Percentiles rank a stretch among this genome's conserved stretches.
Evolutionary conservation across 108 stramenopile genomes (phyloP).

Genomic region (Tribonema minus): DNA sequence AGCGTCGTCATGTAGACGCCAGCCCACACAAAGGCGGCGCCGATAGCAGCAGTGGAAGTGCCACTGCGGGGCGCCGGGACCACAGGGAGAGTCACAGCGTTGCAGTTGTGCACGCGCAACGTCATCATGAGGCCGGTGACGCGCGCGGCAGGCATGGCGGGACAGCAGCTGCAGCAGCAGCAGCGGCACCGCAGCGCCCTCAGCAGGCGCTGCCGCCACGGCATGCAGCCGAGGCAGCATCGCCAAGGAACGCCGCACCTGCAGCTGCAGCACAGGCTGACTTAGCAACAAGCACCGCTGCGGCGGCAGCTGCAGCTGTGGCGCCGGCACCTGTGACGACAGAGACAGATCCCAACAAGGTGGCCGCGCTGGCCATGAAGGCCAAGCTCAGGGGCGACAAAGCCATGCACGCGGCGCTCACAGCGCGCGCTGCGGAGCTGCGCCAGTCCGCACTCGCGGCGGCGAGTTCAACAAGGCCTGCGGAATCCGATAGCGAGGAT

Average conservation of each 20-base stretch:
- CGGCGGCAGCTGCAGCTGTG: neutral
- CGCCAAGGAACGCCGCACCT: neutral
- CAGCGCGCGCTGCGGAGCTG: conserved; percentile 10
- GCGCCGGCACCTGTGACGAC: neutral
- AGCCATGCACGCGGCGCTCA: conserved; percentile 5
- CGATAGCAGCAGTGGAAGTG: neutral
- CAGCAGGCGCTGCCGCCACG: neutral
- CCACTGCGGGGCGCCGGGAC: neutral
- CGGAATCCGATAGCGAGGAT: neutral
- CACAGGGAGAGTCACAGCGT: neutral
- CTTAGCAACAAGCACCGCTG: neutral
- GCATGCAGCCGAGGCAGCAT: neutral
- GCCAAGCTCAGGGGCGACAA: conserved; percentile 23
- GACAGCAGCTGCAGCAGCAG: neutral
- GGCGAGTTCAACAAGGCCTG: neutral
- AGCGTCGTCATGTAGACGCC: neutral
- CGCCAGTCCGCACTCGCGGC: neutral
- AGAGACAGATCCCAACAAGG: conserved; percentile 16
- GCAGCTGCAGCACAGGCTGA: neutral
- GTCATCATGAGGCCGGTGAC: neutral
- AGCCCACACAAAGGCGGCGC: neutral
- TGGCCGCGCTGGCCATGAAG: conserved; percentile 12
- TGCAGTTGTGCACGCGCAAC: neutral
- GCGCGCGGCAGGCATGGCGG: neutral
- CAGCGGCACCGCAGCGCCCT: neutral